Conservation (phyloP, 2,329 filamentous ascomycete species). For the Lecanicillium sp. region DNA sequence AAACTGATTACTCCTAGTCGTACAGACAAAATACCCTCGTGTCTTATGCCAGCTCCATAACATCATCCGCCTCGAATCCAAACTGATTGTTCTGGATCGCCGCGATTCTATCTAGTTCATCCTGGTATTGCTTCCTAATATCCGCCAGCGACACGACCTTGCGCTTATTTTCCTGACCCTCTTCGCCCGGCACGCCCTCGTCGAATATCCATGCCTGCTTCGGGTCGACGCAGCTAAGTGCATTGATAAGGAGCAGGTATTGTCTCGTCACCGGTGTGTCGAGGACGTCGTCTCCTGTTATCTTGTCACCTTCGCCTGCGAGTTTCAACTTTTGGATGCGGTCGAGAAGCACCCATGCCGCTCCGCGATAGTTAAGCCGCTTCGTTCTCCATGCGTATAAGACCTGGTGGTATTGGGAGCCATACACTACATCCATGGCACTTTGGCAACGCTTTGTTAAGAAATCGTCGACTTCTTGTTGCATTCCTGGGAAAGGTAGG, state of each 20-base stretch:
- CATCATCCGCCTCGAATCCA: constrained; percentile 54
- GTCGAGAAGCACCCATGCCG: constrained; percentile 53
- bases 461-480: constrained; percentile 70
- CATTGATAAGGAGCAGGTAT: constrained; percentile 89
- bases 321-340: constrained; percentile 53
- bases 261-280: constrained; percentile 62
- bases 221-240: constrained; percentile 73
- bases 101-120: constrained; percentile 78
- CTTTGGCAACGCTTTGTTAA: constrained; percentile 64
- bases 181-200: constrained; percentile 20
- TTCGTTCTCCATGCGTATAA: constrained; percentile 86
- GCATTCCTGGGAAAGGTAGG: constrained; percentile 71
- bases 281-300: constrained; percentile 45
- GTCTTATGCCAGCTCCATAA: constrained; percentile 42
- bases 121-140: constrained; percentile 80
- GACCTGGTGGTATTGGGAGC: constrained; percentile 81
- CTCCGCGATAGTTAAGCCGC: constrained; percentile 78
- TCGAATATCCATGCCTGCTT: constrained; percentile 71
- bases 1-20: constrained; percentile 3
- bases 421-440: constrained; percentile 54
- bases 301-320: constrained; percentile 49
- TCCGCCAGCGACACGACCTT: constrained; percentile 80
- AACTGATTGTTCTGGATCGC: constrained; percentile 87
- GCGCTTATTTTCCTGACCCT: constrained; percentile 41
- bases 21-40: constrained; percentile 3